Percentiles rank a stretch among this genome's conserved stretches.
phyloP scores from a whole-genome alignment of 2,329 filamentous ascomycete species.

The Fusarium aywerte region DNA sequence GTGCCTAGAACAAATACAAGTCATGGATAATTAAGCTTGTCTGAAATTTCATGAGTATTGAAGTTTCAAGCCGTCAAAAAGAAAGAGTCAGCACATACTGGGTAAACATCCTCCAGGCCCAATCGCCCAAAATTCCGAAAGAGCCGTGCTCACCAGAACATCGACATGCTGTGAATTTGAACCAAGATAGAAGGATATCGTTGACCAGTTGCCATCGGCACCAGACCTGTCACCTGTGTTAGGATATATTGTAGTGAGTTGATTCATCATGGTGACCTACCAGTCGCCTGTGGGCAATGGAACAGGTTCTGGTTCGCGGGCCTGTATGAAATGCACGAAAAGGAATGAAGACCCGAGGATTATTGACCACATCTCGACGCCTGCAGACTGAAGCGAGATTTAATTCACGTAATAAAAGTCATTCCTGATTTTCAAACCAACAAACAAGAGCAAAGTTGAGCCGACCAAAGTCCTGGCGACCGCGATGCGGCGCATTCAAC shows the following conservation, averaged over 20 bases:
- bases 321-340: constrained; percentile 33
- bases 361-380: constrained; percentile 31
- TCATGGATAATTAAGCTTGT: background rate
- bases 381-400: background rate
- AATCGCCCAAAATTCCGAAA: constrained; percentile 78
- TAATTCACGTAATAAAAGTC: constrained; percentile 1
- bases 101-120: constrained; percentile 65
- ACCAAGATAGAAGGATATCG: constrained; percentile 67
- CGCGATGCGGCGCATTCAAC: constrained; percentile 15
- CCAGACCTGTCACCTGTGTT: constrained; percentile 61
- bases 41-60: background rate
- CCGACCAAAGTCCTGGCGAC: constrained; percentile 8
- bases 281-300: constrained; percentile 38
- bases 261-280: constrained; percentile 15
- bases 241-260: background rate
- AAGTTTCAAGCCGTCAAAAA: background rate
- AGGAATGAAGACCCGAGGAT: constrained; percentile 29
- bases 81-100: constrained; percentile 52
- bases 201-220: constrained; percentile 77
- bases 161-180: constrained; percentile 51
- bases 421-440: constrained; percentile 3
- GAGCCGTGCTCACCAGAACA: constrained; percentile 69
- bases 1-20: background rate
- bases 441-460: constrained; percentile 15
- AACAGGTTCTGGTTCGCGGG: constrained; percentile 36